Evolutionary conservation across 2,329 filamentous ascomycete species (phyloP).

Genomic region (Fusarium luffae): DNA sequence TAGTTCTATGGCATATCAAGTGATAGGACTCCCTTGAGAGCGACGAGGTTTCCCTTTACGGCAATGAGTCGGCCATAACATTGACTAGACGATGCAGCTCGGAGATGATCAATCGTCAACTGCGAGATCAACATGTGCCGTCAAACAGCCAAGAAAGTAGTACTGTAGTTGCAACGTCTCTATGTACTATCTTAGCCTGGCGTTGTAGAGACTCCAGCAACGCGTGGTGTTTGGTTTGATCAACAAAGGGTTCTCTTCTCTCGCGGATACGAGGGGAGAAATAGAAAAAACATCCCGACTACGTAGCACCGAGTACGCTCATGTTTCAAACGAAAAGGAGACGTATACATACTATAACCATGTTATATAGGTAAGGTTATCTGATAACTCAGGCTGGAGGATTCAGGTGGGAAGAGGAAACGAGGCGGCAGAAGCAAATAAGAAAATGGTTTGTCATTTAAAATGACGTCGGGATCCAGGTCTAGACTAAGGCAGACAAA

Average conservation of each 20-base stretch:
- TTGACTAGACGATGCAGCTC: conserved; percentile 1
- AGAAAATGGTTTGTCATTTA: neutral
- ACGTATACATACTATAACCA: neutral
- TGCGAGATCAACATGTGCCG: conserved; percentile 5
- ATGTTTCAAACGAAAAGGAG: conserved; percentile 27
- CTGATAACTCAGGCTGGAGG: conserved; percentile 8
- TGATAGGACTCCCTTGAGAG: neutral
- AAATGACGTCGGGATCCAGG: conserved; percentile 16
- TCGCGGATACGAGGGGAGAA: conserved; percentile 2
- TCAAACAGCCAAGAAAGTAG: conserved; percentile 19
- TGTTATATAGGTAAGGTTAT: conserved; percentile 28
- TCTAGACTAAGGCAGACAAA: neutral
- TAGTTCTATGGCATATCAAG: conserved; percentile 7
- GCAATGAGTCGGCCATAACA: neutral
- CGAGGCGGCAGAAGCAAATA: conserved; percentile 17
- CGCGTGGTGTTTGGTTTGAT: neutral
- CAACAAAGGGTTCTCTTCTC: conserved; percentile 9
- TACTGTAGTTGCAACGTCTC: neutral
- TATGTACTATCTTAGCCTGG: conserved; percentile 1
- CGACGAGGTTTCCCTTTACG: conserved; percentile 13
- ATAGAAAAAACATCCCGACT: neutral
- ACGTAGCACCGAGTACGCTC: conserved; percentile 2
- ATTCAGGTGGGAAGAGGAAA: conserved; percentile 22
- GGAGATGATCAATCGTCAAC: conserved; percentile 10
- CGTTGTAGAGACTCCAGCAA: neutral